Base-by-base conservation (phyloP, 2,329 filamentous ascomycete genomes). In the Colletotrichum simmondsii region DNA sequence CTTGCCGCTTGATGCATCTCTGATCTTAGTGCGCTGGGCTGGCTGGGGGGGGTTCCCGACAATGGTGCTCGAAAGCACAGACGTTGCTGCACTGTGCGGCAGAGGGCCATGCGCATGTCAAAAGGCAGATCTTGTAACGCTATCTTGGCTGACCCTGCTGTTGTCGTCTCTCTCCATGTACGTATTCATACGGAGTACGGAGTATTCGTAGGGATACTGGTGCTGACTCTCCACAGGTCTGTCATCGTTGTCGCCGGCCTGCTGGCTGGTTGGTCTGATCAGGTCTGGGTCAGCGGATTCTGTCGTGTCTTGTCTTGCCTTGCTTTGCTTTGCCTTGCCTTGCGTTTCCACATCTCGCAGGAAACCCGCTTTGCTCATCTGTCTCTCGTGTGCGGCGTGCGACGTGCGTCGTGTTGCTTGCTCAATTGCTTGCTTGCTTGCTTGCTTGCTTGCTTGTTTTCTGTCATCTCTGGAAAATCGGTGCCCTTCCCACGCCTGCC, bases 71-170 rank as follows among this genome's bases (percentile, higher is more conserved):
- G 54, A 59, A 37, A 10, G 71, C 71, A 73, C 68, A 73, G 71
- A 71, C 71, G 14, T 71, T 53, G 58, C 68, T 73, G 71, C 68
- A 72, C 71, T 73, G 71, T 73, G 71, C 71, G 67, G 71, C 59
- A 71, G 71, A 73, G 68, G 68, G 62, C 68, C 62, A 72, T 68
- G 71, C 71, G 71, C 62, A 72, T 73, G 71, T 73, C 71, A 73
- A 70, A 71, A 24, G 63, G 68, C 52, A 67, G 71, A 73, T 73
- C 71, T 73, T 73, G 62, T 54, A 72, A 73, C 71, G 68, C 71
- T 73, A 73, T 68, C 19, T 65, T 64, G 70, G 66, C 60, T 37
- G 61, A 65, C 71, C 71, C 61, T 65, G 66, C 19, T 49, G 19
- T 22, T 49, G 42, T 49, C 19, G 42, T 22, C 19, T 22, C 42